phyloP scores from a whole-genome alignment of 1,284 basidiomycete species.

The Ustilago esculenta region DNA sequence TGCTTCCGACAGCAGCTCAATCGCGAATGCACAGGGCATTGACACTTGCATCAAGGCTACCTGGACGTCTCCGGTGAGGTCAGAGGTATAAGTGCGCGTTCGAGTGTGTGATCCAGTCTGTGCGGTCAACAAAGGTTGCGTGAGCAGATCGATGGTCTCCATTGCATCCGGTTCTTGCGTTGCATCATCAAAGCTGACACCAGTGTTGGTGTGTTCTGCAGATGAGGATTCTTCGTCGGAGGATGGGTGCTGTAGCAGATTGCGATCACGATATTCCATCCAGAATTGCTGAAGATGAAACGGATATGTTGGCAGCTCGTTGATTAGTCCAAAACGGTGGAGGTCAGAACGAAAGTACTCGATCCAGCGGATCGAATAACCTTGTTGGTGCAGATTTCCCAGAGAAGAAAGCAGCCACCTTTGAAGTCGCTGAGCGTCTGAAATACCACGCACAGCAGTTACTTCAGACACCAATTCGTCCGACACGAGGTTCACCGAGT shows the following conservation, averaged over 20 bases:
- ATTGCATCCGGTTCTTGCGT: neutral
- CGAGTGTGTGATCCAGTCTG: conserved; percentile 2
- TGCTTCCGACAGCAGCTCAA: conserved; percentile 24
- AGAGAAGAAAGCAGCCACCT: conserved; percentile 7
- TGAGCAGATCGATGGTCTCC: neutral
- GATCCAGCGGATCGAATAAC: conserved; percentile 31
- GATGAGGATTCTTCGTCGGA: neutral
- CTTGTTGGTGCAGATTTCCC: conserved; percentile 19
- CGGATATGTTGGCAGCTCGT: conserved; percentile 32
- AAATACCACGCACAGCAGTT: too few relatives aligned
- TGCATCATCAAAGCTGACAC: neutral
- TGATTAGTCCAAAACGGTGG: conserved; percentile 6
- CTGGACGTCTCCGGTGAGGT: conserved; percentile 5
- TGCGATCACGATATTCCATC: conserved; percentile 53
- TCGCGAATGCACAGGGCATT: neutral
- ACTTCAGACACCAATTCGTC: too few relatives aligned
- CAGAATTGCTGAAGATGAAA: conserved; percentile 42
- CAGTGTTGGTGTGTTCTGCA: too few relatives aligned
- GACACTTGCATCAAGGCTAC: neutral
- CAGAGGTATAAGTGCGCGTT: conserved; percentile 2
- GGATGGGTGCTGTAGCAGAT: conserved; percentile 17
- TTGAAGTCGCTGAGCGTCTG: conserved; percentile 1
- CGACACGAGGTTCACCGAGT: neutral
- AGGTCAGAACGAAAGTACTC: conserved; percentile 28
- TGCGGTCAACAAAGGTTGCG: conserved; percentile 14